These are phyloP conservation scores for Xanthoceras sorbifolium DNA, from an alignment of 345 rosid genomes.

Conservation along the genomic window DNA sequence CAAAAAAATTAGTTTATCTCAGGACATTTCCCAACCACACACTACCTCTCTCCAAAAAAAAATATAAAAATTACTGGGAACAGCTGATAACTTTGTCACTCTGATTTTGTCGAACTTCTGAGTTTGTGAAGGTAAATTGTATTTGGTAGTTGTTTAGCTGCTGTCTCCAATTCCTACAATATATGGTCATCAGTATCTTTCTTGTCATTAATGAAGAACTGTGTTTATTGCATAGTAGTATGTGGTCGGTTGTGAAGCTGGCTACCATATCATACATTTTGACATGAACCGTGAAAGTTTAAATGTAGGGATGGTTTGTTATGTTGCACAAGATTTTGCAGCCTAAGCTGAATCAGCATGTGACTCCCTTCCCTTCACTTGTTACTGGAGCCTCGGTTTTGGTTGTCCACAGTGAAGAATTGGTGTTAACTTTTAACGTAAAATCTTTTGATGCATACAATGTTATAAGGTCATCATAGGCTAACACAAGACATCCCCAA, in stretches of 20 bases:
- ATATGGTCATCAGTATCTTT: neutral
- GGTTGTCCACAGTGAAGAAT: constrained; percentile 23
- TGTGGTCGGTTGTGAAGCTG: neutral
- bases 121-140: neutral
- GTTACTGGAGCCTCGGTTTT: constrained; percentile 34
- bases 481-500: neutral
- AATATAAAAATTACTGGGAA: no score
- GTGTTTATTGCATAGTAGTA: neutral
- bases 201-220: neutral
- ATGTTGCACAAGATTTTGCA: constrained; percentile 28
- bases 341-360: constrained; percentile 24
- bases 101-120: neutral
- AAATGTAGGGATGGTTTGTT: no score
- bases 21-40: no score
- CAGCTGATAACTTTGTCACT: neutral
- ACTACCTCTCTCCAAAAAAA: no score
- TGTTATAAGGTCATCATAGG: neutral
- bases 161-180: neutral
- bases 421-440: constrained; percentile 29
- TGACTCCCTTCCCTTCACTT: constrained; percentile 29
- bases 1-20: no score
- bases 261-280: neutral
- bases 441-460: neutral
- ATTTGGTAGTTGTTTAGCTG: neutral
- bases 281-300: neutral